Conservation (phyloP, 805 yeast genomes). For the Candida multigemmis region DNA sequence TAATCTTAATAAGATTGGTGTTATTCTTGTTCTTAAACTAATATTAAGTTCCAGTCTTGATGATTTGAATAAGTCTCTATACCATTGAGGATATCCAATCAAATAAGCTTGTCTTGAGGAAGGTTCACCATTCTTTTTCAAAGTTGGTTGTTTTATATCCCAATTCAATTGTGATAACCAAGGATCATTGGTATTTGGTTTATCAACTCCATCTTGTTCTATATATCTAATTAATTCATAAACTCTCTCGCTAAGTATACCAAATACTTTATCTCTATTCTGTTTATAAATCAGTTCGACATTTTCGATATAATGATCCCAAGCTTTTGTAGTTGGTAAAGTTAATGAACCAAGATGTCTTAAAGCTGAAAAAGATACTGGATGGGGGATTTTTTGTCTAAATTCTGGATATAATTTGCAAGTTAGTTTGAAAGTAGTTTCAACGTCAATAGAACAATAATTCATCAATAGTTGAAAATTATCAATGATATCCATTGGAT, state of each 20-base stretch:
- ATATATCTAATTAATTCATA: conserved; percentile 40
- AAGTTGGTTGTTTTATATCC: conserved; percentile 52
- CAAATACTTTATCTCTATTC: conserved; percentile 46
- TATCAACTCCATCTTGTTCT: conserved; percentile 12
- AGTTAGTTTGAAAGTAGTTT: conserved; percentile 63
- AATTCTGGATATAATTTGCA: conserved; percentile 64
- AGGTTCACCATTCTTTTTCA: conserved; percentile 63
- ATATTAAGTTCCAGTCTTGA: conserved; percentile 38
- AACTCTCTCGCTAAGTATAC: conserved; percentile 51
- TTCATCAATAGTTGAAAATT: conserved; percentile 53
- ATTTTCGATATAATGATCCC: conserved; percentile 63
- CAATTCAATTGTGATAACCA: conserved; percentile 91
- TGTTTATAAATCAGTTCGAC: conserved; percentile 64
- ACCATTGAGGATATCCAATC: conserved; percentile 96
- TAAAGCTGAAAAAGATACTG: conserved; percentile 86
- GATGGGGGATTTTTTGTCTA: conserved; percentile 71
- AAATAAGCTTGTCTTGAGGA: conserved; percentile 62
- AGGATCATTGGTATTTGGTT: conserved; percentile 52
- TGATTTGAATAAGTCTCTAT: conserved; percentile 44
- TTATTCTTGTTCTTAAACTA: conserved; percentile 62
- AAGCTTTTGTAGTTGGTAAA: conserved; percentile 64
- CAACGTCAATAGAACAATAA: conserved; percentile 84
- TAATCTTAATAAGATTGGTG: conserved; percentile 68
- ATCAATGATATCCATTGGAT: conserved; percentile 43
- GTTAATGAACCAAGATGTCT: conserved; percentile 64